phyloP scores from a whole-genome alignment of 441 rosid species.

The Erodium texanum region DNA sequence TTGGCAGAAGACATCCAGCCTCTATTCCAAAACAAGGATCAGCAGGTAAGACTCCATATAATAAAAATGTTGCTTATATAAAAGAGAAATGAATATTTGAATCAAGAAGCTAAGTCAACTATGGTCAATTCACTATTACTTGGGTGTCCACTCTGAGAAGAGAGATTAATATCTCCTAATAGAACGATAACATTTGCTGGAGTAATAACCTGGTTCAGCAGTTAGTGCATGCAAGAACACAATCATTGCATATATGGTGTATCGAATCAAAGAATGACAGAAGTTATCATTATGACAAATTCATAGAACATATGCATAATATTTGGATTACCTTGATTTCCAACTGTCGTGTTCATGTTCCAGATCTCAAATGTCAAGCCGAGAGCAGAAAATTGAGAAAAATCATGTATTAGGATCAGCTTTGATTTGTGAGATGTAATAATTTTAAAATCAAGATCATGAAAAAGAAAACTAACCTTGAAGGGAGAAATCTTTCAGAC shows the following conservation, averaged over 20 bases:
- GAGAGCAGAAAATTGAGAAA: conserved; percentile 1
- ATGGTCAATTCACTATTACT: neutral
- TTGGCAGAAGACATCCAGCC: conserved; percentile 86
- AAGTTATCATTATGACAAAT: too few species aligned
- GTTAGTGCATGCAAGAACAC: neutral
- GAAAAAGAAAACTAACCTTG: conserved; percentile 48
- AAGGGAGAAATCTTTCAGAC: conserved; percentile 89
- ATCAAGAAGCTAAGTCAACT: neutral
- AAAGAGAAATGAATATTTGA: too few species aligned
- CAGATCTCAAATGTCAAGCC: conserved; percentile 11
- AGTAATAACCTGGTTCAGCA: neutral
- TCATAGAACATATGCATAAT: neutral
- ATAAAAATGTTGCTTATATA: neutral
- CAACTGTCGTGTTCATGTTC: conserved; percentile 28
- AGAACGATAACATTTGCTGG: neutral
- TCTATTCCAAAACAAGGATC: conserved; percentile 27
- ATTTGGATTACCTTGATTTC: conserved; percentile 38
- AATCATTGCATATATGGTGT: neutral
- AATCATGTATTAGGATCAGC: conserved; percentile 20
- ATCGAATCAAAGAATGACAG: too few species aligned
- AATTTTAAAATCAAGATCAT: neutral
- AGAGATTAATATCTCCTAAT: too few species aligned
- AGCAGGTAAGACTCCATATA: neutral
- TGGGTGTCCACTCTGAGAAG: neutral
- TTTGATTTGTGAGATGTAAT: neutral